Percentiles rank a stretch among this genome's conserved stretches.
These are phyloP conservation scores for Cordyceps cateniannulata DNA, from an alignment of 2,329 filamentous ascomycete species.

Conservation along the genomic window DNA sequence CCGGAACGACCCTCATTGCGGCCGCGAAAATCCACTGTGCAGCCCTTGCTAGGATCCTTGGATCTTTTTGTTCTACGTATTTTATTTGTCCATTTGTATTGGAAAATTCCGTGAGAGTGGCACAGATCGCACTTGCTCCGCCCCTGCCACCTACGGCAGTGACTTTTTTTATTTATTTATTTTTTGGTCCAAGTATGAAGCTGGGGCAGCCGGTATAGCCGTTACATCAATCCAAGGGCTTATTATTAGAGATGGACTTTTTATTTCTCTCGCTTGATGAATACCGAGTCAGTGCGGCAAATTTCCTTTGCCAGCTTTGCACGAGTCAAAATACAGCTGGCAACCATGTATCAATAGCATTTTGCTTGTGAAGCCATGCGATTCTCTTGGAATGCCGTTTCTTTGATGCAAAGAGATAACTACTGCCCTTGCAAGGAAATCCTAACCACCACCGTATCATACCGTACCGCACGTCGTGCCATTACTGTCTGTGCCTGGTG, in stretches of 20 bases:
- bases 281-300: background rate
- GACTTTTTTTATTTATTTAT: too few relatives aligned
- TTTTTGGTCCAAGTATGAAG: background rate
- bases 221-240: background rate
- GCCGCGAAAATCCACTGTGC: background rate
- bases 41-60: background rate
- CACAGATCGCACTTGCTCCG: slow-evolving; percentile 3
- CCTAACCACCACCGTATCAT: background rate
- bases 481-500: background rate
- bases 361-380: background rate
- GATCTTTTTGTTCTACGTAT: too few relatives aligned
- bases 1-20: background rate
- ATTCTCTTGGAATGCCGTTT: background rate
- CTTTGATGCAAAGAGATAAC: too few relatives aligned
- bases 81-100: too few relatives aligned
- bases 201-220: slow-evolving; percentile 4
- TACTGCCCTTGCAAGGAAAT: background rate
- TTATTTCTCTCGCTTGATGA: background rate
- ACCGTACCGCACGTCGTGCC: too few relatives aligned
- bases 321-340: background rate
- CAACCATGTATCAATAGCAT: background rate
- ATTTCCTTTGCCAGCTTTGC: background rate
- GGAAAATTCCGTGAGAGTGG: background rate
- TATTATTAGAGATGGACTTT: background rate
- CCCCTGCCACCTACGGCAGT: background rate